A percentile compares a stretch with the other conserved stretches of the same genome.
Evolutionary conservation across 176 grass and related monocot species (phyloP).

Genomic region (Guadua angustifolia): DNA sequence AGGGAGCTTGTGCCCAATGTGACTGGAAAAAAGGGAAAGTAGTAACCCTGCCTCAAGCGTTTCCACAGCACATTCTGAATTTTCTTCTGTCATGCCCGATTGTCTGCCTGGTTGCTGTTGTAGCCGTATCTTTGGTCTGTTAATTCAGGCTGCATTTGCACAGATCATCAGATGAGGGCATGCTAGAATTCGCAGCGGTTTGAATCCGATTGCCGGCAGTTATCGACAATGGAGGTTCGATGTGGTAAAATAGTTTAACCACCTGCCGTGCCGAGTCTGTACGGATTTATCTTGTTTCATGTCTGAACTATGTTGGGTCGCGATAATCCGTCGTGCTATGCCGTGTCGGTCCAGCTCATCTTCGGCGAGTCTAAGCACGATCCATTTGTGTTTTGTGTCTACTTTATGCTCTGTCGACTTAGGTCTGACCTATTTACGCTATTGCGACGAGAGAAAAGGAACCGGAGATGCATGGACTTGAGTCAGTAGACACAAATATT

Average conservation of each 20-base stretch:
- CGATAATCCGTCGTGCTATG: too few relatives aligned
- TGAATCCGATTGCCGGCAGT: background rate
- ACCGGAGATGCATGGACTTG: too few relatives aligned
- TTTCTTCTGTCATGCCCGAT: background rate
- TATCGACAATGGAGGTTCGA: background rate
- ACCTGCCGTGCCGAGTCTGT: too few relatives aligned
- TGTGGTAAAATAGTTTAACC: background rate
- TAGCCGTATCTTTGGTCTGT: background rate
- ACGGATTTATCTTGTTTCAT: too few relatives aligned
- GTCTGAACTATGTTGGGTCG: too few relatives aligned
- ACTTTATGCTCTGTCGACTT: too few relatives aligned
- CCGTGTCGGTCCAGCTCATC: too few relatives aligned
- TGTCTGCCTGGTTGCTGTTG: background rate
- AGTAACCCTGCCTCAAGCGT: constrained; percentile 17
- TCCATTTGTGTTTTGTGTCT: too few relatives aligned
- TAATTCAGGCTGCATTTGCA: constrained; percentile 13
- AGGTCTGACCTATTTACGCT: too few relatives aligned
- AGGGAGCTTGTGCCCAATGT: constrained; percentile 75
- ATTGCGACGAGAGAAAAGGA: too few relatives aligned
- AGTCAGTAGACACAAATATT: too few relatives aligned
- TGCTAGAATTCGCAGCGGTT: background rate
- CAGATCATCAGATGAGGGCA: background rate
- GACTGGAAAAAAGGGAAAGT: constrained; percentile 51
- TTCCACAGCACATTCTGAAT: background rate
- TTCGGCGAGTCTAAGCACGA: too few relatives aligned